phyloP scores from a whole-genome alignment of 805 yeast genomes.

The Phaffomyces antillensis region DNA sequence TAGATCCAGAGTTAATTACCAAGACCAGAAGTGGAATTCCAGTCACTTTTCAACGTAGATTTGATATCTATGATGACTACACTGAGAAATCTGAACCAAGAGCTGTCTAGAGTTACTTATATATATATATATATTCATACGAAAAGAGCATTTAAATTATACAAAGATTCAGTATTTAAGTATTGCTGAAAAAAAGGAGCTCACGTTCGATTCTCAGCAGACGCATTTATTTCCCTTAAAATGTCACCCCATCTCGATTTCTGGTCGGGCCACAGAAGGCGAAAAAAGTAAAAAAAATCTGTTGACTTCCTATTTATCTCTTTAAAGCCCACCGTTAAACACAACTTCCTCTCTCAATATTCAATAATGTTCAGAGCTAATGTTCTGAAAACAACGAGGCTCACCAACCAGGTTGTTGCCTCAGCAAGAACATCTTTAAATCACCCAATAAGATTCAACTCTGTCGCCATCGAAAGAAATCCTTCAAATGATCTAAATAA shows the following conservation, averaged over 20 bases:
- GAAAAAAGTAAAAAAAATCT: neutral
- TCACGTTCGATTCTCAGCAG: too few relatives aligned
- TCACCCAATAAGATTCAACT: slow-evolving; percentile 31
- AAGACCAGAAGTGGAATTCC: slow-evolving; percentile 63
- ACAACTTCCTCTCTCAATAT: neutral
- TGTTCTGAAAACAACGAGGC: slow-evolving; percentile 27
- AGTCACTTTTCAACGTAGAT: slow-evolving; percentile 61
- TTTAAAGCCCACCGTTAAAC: neutral
- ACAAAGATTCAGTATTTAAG: too few relatives aligned
- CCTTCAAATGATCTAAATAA: slow-evolving; percentile 13
- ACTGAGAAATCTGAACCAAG: slow-evolving; percentile 14
- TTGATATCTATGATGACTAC: slow-evolving; percentile 40
- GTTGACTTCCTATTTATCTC: neutral
- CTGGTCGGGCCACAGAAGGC: neutral
- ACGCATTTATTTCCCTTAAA: too few relatives aligned
- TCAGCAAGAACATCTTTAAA: slow-evolving; percentile 32
- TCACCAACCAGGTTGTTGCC: slow-evolving; percentile 33
- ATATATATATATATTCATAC: too few relatives aligned
- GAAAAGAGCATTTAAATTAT: too few relatives aligned
- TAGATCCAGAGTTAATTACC: slow-evolving; percentile 54
- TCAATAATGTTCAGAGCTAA: slow-evolving; percentile 20
- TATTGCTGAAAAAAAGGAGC: too few relatives aligned
- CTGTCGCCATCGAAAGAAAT: slow-evolving; percentile 28
- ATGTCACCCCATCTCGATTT: too few relatives aligned
- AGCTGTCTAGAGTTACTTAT: slow-evolving; percentile 2